Evolutionary conservation across 108 stramenopile genomes (phyloP).

Genomic region (Seminavis robusta): DNA sequence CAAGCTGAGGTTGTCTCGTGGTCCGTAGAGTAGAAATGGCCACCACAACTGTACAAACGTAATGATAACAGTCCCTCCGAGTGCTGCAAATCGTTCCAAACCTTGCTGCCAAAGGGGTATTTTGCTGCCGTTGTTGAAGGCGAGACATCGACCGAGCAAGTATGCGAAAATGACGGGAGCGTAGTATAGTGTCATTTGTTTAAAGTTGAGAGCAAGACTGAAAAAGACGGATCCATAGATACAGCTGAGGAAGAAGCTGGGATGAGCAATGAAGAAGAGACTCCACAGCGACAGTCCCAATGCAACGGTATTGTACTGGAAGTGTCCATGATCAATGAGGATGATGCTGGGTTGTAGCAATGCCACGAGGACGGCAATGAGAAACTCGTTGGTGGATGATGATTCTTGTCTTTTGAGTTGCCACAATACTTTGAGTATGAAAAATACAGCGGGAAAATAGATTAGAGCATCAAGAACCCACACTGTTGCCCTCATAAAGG

Average conservation of each 20-base stretch:
- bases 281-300: slow-evolving; percentile 79
- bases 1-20: slow-evolving; percentile 1
- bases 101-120: neutral
- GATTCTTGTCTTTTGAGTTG: neutral
- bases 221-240: slow-evolving; percentile 71
- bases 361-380: slow-evolving; percentile 25
- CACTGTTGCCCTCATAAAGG: slow-evolving; percentile 82
- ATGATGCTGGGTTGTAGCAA: slow-evolving; percentile 77
- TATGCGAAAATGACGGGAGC: slow-evolving; percentile 89
- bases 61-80: slow-evolving; percentile 70
- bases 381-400: neutral
- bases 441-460: slow-evolving; percentile 57
- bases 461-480: slow-evolving; percentile 55
- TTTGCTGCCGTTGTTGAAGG: neutral
- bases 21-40: slow-evolving; percentile 59
- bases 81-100: slow-evolving; percentile 25
- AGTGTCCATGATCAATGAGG: slow-evolving; percentile 95
- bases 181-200: slow-evolving; percentile 96
- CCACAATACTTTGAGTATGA: no score
- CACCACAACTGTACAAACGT: slow-evolving; percentile 73
- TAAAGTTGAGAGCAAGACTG: slow-evolving; percentile 90
- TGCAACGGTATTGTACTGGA: slow-evolving; percentile 94
- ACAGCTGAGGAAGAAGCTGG: slow-evolving; percentile 33
- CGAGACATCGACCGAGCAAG: slow-evolving; percentile 75
- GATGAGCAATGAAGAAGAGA: slow-evolving; percentile 53